Percentiles rank a stretch among this genome's conserved stretches.
These are phyloP conservation scores for Colletotrichum agaves DNA, from an alignment of 2,329 filamentous ascomycete species.

Conservation along the genomic window DNA sequence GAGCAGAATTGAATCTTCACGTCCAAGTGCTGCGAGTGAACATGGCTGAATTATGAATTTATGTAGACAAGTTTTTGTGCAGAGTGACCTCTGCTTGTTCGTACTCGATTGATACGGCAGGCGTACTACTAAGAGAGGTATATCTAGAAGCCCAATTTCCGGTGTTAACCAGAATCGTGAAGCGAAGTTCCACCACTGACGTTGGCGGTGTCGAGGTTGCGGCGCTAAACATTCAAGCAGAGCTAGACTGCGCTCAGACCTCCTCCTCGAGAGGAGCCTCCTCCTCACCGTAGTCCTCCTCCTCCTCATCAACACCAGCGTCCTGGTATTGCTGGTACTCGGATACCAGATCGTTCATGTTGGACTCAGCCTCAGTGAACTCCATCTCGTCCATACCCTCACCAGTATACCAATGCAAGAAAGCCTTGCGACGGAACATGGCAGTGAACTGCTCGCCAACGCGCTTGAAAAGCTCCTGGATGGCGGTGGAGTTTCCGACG, in stretches of 20 bases:
- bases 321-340: constrained; percentile 99
- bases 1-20: no score
- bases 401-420: constrained; percentile 99
- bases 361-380: constrained; percentile 99
- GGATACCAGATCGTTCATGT: constrained; percentile 99
- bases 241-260: constrained; percentile 50
- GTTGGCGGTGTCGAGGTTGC: constrained; percentile 13
- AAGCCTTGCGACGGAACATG: constrained; percentile 99
- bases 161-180: constrained; percentile 41
- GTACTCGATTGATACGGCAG: constrained; percentile 47
- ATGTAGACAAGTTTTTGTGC: neutral
- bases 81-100: constrained; percentile 42
- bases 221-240: neutral
- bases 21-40: no score
- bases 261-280: constrained; percentile 83
- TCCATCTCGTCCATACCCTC: constrained; percentile 99
- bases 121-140: constrained; percentile 50
- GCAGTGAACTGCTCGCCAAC: constrained; percentile 99
- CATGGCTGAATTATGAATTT: no score
- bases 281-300: constrained; percentile 89
- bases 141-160: constrained; percentile 52
- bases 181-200: constrained; percentile 39
- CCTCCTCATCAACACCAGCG: constrained; percentile 94
- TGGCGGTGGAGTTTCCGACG: constrained; percentile 98
- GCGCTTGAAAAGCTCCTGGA: constrained; percentile 99